These are phyloP conservation scores for Geranomyces michiganensis DNA, from an alignment of 192 early-diverging fungal genomes.

Conservation along the genomic window DNA sequence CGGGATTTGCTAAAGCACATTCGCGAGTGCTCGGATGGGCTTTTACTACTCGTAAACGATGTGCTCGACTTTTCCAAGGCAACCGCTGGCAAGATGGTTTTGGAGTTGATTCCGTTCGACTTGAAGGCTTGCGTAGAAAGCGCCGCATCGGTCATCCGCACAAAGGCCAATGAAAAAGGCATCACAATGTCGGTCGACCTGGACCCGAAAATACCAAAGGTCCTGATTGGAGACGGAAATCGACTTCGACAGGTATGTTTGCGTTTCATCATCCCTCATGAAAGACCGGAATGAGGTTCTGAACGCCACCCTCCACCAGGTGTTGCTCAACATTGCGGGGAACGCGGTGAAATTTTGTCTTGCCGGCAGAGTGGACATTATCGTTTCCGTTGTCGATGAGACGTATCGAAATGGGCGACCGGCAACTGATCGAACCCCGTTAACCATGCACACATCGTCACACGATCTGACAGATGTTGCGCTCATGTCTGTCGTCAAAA, in stretches of 20 bases:
- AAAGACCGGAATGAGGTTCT: too few relatives aligned
- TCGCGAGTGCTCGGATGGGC: constrained; percentile 14
- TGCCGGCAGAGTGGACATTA: constrained; percentile 14
- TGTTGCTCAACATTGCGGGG: too few relatives aligned
- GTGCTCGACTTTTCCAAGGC: constrained; percentile 27
- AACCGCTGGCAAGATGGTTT: constrained; percentile 21
- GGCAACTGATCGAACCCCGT: too few relatives aligned
- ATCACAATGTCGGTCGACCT: neutral
- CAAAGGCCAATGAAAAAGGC: neutral
- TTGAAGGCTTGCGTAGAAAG: constrained; percentile 4
- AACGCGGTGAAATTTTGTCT: constrained; percentile 7
- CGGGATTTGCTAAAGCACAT: constrained; percentile 22
- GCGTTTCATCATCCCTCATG: too few relatives aligned
- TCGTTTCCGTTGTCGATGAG: neutral
- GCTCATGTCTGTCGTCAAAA: too few relatives aligned
- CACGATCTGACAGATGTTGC: too few relatives aligned
- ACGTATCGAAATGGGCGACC: neutral
- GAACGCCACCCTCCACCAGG: too few relatives aligned
- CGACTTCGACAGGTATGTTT: constrained; percentile 6
- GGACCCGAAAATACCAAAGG: neutral
- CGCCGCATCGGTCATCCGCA: neutral
- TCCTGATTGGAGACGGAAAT: constrained; percentile 11
- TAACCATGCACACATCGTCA: too few relatives aligned
- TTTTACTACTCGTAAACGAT: constrained; percentile 20
- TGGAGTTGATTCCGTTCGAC: constrained; percentile 12